Evolutionary conservation across 169 alveolate genomes (phyloP), one percentile per base, ranked within the genome.

Genomic region (Eimeria praecox): DNA sequence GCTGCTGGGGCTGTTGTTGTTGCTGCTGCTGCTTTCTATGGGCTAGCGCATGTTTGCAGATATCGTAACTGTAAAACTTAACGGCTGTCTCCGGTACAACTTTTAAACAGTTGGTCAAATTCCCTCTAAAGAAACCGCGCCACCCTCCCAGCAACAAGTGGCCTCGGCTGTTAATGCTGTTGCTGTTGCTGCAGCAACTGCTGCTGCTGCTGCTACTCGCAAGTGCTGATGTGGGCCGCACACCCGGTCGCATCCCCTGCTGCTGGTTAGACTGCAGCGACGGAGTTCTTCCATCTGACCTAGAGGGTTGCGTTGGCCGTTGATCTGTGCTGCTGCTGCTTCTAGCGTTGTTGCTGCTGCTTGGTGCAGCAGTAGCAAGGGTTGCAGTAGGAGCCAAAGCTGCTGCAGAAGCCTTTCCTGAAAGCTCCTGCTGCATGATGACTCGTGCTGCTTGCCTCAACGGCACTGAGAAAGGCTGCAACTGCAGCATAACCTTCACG

Each of bases 91-190:
- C 97, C 44, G 97, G 97, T 62, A 88, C 96, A 52, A 95, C 94
- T 52, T 95, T 95, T n/a, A 95, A 38, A 35, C 97, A 95, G 62
- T 95, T 95, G 42, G 97, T 95, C 75, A 97, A 73, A 52, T 96
- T 96, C 66, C 97, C 97, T 38, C 97, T 56, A 33, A 89, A 96
- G 82, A 96, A 96, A 16, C 96, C 97, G 46, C 89, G 62, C 94
- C 93, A 87, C 20, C 97, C 97, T 0, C 94, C 95, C 22, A 71
- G 59, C 27, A 66, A 42, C 75, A 90, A 71, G 66, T 33, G 88
- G 73, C 95, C 64, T 16, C 82, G 14, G 95, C 95, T 69, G 52
- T 75, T 42, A 22, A 33, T 69, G 59, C 95, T 89, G 38, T 22
- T 40, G 75, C 30, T 69, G 75, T 75, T 46, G 52, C 16, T 89